Base-by-base conservation (phyloP, 2,329 filamentous ascomycete genomes). In the Chrysosporium keratinophilum region DNA sequence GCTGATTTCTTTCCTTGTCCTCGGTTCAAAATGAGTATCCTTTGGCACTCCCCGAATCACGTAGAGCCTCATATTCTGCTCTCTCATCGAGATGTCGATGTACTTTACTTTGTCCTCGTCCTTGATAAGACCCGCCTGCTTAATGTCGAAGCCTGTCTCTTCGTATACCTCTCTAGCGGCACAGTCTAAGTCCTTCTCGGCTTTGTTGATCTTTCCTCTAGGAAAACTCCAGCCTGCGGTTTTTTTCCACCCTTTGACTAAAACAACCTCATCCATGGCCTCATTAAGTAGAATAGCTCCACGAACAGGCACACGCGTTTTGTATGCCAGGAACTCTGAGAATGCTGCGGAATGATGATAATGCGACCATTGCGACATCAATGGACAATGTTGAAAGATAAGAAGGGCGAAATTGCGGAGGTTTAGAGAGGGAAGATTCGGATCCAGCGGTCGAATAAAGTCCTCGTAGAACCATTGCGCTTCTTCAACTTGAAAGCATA, bases 401-500 rank as follows among this genome's bases (percentile, higher is more conserved):
- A 85, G 82, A 56, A 95, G 77, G 63, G 87, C 91, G 71, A 98
- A 98, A 50, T 78, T 83, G 61, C 87, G 84, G 34, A 98, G 78
- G 44, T 83, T 82, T 77, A 97, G 85, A 53, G 86, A 89, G 3
- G 93, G 93, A 10, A 98, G 78, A 39, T 79, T 79, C 50, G 89
- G 84, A 70, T 96, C 87, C 59, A 93, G 77, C 39, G 91, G 90
- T 46, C 93, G 87, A 68, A 98, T 88, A 68, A 98, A 98, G 72
- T 98, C 93, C 76, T 98, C 93, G 80, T 98, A 98, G 73, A 95
- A 98, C 93, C 93, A 98, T 82, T 98, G 94, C 63, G 93, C 93
- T 73, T 98, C 94, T 72, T 98, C 93, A 62, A 98, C 87, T 73
- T 97, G 90, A 70, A 98, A 98, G 73, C 91, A 97, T 72, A 98